Base-by-base conservation (phyloP, 2,329 filamentous ascomycete genomes). In the Alternaria triticina region DNA sequence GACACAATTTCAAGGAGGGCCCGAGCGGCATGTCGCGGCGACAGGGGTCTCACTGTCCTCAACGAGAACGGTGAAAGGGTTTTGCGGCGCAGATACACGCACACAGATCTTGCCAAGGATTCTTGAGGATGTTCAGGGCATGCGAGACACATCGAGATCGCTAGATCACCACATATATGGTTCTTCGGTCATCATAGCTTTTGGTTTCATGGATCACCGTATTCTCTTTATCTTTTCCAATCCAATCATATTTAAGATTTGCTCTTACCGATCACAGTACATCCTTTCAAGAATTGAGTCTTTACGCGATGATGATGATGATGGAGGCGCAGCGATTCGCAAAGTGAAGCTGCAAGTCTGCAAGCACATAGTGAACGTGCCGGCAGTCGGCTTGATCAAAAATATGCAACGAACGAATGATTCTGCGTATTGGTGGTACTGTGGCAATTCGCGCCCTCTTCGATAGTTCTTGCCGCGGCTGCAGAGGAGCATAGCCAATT, bases 401-500 rank as follows among this genome's bases (percentile, higher is more conserved):
- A 5, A 13, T 36, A 12, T 36, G 11, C 30, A 36, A 13, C 9
- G 11, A 13, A 13, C 30, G 30, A 36, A 36, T 36, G 30, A 36
- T 36, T 13, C 15, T 36, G 11, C 15, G 30, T 13, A 36, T 36
- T 13, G 11, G 15, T 12, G 30, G 15, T 36, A 12, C 11, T 11
- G 30, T 36, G 30, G 43, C 13, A 10, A 15, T 30, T 17, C 22
- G 7, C 28, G 22, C 23, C 43, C n/a, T 36, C 30, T 5, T 36
- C 15, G 30, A 36, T 52, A 23, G 28, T 44, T 33, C 27, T 56
- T 61, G 49, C 22, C 22, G 64, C 49, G 50, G 51, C 40, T 58
- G 52, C 56, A 58, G 47, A 20, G 20, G 28, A 43, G 9, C 40
- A 3, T 20, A 25, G 43, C 64, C 64, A 66, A 66, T 63, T 33